Evolutionary conservation across 768 basidiomycete genomes (phyloP), one percentile per base, ranked within the genome.

Genomic region (Porphyrellus cyaneotinctus): DNA sequence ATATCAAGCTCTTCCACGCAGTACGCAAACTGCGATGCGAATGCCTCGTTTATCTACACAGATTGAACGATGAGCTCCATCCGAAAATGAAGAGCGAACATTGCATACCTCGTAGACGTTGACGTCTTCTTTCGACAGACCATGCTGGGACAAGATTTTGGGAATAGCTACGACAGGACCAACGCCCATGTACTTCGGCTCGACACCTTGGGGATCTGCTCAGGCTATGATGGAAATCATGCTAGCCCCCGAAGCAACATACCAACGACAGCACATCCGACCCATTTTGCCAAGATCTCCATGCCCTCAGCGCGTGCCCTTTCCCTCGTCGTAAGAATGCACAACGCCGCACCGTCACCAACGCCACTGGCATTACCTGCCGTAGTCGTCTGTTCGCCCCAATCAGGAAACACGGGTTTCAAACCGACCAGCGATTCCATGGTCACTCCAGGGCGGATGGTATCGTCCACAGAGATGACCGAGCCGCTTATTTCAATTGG

Each of bases 21-120:
- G 71, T 93, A 88, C n/a, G 88, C 90, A 54, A 91, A 95, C 64
- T 95, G 93, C 1, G 90, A 93, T 0, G 91, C 92, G 55, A 95
- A 95, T 1, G 93, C 93, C 69, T 94, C 88, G 51, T 92, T 91
- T 57, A 90, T 87, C 88, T 91, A 56, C 12, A 53, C 6, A 22
- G 32, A 43, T 23, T 14, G 3, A 38, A 15, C 18, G 7, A 22
- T 58, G 37, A 58, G 31, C 22, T 43, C 38, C 48, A 43, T 48
- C 26, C 43, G 20, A 14, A 15, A 31, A 37, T 1, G 20, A 46
- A 13, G 17, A 2, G 6, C 8, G 7, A 20, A 32, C 17, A n/a
- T 22, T 37, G 31, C 67, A 43, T 49, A 84, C 89, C 78, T 91
- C 89, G 65, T 79, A 91, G 14, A 91, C 68, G 54, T 91, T 84